phyloP scores from a whole-genome alignment of 306 rosid species.

The Cucurbita ficifolia region DNA sequence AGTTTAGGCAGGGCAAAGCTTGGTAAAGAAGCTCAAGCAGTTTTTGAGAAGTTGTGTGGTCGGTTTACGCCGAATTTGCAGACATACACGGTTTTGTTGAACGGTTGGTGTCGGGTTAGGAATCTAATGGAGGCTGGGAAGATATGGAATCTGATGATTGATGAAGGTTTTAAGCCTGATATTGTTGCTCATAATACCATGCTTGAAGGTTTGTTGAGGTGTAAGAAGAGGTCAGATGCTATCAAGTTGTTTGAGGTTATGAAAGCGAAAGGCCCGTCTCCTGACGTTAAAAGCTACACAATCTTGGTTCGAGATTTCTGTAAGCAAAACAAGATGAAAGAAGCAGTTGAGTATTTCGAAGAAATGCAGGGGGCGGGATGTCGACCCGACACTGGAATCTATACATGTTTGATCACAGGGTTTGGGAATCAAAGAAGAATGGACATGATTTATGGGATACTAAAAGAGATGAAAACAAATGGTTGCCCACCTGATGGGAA shows the following conservation, averaged over 20 bases:
- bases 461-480: conserved; percentile 49
- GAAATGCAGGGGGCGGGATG: conserved; percentile 48
- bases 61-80: conserved; percentile 44
- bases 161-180: conserved; percentile 65
- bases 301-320: conserved; percentile 55
- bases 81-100: conserved; percentile 64
- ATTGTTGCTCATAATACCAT: conserved; percentile 62
- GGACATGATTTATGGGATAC: conserved; percentile 42
- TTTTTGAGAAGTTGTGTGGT: conserved; percentile 52
- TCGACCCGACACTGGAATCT: conserved; percentile 48
- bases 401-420: conserved; percentile 68
- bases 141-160: conserved; percentile 90
- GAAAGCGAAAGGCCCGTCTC: conserved; percentile 72
- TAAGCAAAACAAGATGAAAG: conserved; percentile 53
- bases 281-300: conserved; percentile 51
- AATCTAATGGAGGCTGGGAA: conserved; percentile 80
- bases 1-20: conserved; percentile 63
- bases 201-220: conserved; percentile 62
- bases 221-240: conserved; percentile 65
- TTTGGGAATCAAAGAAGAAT: conserved; percentile 72
- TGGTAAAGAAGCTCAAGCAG: conserved; percentile 63
- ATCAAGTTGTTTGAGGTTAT: conserved; percentile 79
- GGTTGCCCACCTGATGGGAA: conserved; percentile 60
- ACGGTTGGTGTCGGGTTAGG: conserved; percentile 65
- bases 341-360: conserved; percentile 44